Conservation (phyloP, 495 filamentous ascomycete genomes). For the Hypoxylon fragiforme region DNA sequence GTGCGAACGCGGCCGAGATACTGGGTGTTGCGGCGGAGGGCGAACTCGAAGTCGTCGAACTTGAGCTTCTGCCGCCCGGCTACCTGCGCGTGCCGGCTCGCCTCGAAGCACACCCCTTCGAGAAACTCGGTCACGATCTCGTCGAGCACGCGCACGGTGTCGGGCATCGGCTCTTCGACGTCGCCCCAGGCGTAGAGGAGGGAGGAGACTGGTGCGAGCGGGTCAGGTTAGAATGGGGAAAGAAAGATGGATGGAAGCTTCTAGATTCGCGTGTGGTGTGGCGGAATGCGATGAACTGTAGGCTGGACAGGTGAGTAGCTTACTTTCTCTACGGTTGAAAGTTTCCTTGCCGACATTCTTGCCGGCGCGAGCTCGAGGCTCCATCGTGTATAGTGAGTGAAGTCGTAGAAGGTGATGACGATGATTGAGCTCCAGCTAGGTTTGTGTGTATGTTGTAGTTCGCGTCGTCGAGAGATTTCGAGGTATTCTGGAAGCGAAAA, state of each 20-base stretch:
- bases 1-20: conserved; percentile 91
- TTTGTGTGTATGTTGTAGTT: not conserved
- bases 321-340: conserved; percentile 76
- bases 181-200: conserved; percentile 91
- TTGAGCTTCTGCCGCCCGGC: conserved; percentile 92
- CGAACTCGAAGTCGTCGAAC: conserved; percentile 95
- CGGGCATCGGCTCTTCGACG: conserved; percentile 66
- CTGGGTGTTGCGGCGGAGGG: conserved; percentile 77
- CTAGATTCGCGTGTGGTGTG: not conserved
- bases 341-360: conserved; percentile 90
- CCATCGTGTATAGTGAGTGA: conserved; percentile 48
- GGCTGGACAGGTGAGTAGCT: not conserved
- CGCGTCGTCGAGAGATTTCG: too few relatives aligned
- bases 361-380: conserved; percentile 74
- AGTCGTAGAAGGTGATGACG: not conserved
- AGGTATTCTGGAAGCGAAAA: too few relatives aligned
- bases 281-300: not conserved
- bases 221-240: conserved; percentile 2
- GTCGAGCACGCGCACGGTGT: conserved; percentile 84
- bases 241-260: not conserved
- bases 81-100: conserved; percentile 77
- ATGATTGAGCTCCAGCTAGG: not conserved
- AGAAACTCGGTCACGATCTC: conserved; percentile 93
- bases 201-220: conserved; percentile 61
- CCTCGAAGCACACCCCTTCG: conserved; percentile 86